Conservation (phyloP, 2,329 filamentous ascomycete species). For the Phoma sp. region DNA sequence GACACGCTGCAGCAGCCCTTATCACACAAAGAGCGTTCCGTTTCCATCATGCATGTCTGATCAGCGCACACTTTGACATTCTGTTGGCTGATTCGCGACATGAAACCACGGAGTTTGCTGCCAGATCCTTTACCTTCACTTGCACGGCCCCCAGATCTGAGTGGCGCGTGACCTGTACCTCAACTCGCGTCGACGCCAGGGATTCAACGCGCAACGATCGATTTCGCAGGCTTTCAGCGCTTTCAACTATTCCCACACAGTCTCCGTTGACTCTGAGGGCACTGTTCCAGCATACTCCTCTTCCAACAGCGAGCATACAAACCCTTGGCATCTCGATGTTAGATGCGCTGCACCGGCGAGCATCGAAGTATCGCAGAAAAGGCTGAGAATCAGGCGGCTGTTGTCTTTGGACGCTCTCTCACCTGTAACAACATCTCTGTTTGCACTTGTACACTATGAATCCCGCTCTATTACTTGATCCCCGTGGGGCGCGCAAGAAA, state of each 20-base stretch:
- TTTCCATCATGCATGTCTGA: conserved; percentile 2
- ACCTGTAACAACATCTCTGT: conserved; percentile 15
- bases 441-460: conserved; percentile 27
- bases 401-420: conserved; percentile 11
- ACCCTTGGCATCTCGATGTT: conserved; percentile 25
- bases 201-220: conserved; percentile 1
- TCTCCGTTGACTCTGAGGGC: neutral
- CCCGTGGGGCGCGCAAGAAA: conserved; percentile 30
- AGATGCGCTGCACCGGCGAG: conserved; percentile 19
- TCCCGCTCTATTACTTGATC: conserved; percentile 37
- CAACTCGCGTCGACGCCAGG: conserved; percentile 3
- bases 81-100: conserved; percentile 22
- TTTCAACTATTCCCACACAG: neutral
- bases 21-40: conserved; percentile 9
- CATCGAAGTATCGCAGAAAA: conserved; percentile 19
- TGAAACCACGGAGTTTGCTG: conserved; percentile 11
- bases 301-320: conserved; percentile 13
- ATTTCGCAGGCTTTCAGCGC: neutral
- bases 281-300: neutral
- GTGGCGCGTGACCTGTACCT: conserved; percentile 22
- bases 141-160: conserved; percentile 28
- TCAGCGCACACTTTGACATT: conserved; percentile 22
- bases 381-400: conserved; percentile 4
- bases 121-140: conserved; percentile 27
- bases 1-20: neutral